phyloP scores from a whole-genome alignment of 2,329 filamentous ascomycete species.

The Malbranchea cinnamomea region DNA sequence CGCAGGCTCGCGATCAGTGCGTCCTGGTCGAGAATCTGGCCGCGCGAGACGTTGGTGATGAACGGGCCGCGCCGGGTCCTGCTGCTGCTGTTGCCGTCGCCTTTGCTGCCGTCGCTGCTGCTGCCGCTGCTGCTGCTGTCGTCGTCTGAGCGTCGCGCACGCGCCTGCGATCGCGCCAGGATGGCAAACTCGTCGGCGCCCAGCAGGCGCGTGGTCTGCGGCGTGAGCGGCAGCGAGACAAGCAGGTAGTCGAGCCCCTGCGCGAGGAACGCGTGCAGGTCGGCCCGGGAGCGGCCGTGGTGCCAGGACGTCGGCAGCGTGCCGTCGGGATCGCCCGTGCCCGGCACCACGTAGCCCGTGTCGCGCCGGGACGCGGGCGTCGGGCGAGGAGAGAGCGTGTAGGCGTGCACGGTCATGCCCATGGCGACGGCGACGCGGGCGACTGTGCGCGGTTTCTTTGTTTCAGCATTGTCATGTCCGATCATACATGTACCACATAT shows the following conservation, averaged over 20 bases:
- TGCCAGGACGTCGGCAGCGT: constrained; percentile 42
- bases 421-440: constrained; percentile 45
- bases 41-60: constrained; percentile 57
- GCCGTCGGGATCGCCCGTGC: constrained; percentile 47
- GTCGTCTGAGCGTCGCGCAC: too few species aligned
- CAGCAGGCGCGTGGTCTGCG: constrained; percentile 40
- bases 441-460: constrained; percentile 24
- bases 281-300: constrained; percentile 37
- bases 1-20: constrained; percentile 49
- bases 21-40: constrained; percentile 44
- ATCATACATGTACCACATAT: too few species aligned
- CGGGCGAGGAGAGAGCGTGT: constrained; percentile 33
- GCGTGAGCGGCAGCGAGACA: constrained; percentile 42
- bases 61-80: constrained; percentile 38
- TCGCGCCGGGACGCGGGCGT: constrained; percentile 52
- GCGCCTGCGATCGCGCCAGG: constrained; percentile 26
- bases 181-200: constrained; percentile 38
- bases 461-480: too few species aligned
- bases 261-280: constrained; percentile 38
- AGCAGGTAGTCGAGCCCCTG: constrained; percentile 43
- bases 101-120: too few species aligned
- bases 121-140: too few species aligned
- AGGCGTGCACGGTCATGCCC: constrained; percentile 47
- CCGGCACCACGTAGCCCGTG: constrained; percentile 50
- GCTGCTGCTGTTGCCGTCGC: too few species aligned